These are phyloP conservation scores for Calcarisporium arbuscula DNA, from an alignment of 2,329 filamentous ascomycete genomes.

Conservation along the genomic window DNA sequence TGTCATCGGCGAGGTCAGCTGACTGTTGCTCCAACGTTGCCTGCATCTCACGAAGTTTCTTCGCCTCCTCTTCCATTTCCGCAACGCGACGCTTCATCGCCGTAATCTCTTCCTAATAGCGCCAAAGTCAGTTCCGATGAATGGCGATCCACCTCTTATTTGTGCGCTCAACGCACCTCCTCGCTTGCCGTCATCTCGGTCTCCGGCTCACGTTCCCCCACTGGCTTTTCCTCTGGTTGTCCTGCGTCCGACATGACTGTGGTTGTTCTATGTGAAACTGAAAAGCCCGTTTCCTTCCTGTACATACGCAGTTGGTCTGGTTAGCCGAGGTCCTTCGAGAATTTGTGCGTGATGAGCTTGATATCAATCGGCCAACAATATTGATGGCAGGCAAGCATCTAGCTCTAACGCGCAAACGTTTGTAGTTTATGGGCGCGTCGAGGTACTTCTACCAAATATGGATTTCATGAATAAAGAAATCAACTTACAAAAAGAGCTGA, in stretches of 20 bases:
- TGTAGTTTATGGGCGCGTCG: too few relatives aligned
- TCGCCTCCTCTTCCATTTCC: constrained; percentile 86
- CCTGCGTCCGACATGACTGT: constrained; percentile 28
- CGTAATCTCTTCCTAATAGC: constrained; percentile 65
- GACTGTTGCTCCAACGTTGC: constrained; percentile 77
- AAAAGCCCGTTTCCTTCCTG: constrained; percentile 6
- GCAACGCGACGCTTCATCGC: constrained; percentile 83
- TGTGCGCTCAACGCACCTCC: constrained; percentile 28
- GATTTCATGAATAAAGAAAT: too few relatives aligned
- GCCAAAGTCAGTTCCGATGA: constrained; percentile 25
- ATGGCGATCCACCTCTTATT: constrained; percentile 14
- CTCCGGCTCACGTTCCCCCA: constrained; percentile 22
- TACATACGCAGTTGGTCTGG: neutral
- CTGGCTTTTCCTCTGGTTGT: constrained; percentile 23
- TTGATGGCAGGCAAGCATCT: too few relatives aligned
- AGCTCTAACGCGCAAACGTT: too few relatives aligned
- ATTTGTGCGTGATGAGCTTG: too few relatives aligned
- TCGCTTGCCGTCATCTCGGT: constrained; percentile 24
- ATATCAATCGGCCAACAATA: too few relatives aligned
- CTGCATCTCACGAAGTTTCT: constrained; percentile 83
- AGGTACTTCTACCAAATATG: too few relatives aligned
- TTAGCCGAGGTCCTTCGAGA: neutral
- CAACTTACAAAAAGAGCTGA: too few relatives aligned
- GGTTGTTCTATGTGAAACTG: constrained; percentile 7
- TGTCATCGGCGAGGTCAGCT: constrained; percentile 80